Evolutionary conservation across 768 basidiomycete genomes (phyloP).

Genomic region (Kwoniella newhampshirensis): DNA sequence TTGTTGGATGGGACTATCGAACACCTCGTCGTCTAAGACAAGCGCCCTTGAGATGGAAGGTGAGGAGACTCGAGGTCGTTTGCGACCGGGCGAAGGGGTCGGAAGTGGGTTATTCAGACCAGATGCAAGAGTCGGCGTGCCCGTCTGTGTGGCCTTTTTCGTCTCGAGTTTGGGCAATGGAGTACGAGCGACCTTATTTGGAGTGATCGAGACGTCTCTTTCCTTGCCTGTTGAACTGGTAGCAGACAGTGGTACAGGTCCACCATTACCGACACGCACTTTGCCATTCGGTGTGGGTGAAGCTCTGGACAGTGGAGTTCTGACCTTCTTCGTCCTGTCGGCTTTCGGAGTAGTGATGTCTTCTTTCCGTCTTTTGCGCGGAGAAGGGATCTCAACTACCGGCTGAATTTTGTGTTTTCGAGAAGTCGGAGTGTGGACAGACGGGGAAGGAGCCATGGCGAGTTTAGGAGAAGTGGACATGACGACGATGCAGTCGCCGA

Average conservation of each 20-base stretch:
- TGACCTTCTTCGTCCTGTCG: background rate
- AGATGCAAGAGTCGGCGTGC: constrained; percentile 13
- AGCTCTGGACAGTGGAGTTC: background rate
- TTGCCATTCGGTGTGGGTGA: constrained; percentile 18
- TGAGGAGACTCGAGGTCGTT: constrained; percentile 13
- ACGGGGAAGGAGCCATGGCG: constrained; percentile 4
- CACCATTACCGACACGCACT: background rate
- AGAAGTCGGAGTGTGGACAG: background rate
- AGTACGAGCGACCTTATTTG: constrained; percentile 1
- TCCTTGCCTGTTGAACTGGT: background rate
- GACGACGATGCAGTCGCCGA: constrained; percentile 19
- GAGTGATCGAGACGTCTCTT: constrained; percentile 1
- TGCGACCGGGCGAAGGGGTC: constrained; percentile 14
- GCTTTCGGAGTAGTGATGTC: constrained; percentile 3
- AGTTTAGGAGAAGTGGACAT: constrained; percentile 6
- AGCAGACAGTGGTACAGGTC: background rate
- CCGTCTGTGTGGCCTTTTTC: background rate
- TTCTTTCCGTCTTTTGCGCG: constrained; percentile 5
- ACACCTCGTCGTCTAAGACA: constrained; percentile 16
- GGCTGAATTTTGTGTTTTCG: constrained; percentile 8
- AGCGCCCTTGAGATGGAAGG: constrained; percentile 8
- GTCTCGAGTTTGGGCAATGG: background rate
- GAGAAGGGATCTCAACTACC: constrained; percentile 15
- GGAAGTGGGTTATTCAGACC: constrained; percentile 6
- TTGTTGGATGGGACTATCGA: constrained; percentile 1